Conservation (phyloP, 192 early-diverging fungal species). For the Glomus cerebriforme region DNA sequence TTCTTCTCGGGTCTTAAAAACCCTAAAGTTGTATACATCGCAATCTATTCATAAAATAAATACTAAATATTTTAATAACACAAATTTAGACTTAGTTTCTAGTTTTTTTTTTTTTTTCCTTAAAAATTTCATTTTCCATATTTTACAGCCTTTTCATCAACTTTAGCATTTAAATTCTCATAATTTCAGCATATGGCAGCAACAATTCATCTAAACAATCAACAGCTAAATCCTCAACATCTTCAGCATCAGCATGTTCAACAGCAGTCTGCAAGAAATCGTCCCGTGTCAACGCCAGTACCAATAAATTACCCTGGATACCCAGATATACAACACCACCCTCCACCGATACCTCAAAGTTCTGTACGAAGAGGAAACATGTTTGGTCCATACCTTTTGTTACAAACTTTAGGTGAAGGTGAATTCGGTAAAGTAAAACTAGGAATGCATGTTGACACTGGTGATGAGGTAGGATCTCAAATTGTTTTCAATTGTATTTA, state of each 20-base stretch:
- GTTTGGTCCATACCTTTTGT: slow-evolving; percentile 90
- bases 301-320: slow-evolving; percentile 26
- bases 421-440: slow-evolving; percentile 99
- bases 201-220: slow-evolving; percentile 16
- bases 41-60: neutral
- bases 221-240: neutral
- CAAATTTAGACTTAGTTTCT: neutral
- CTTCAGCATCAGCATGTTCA: slow-evolving; percentile 18
- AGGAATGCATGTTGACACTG: slow-evolving; percentile 77
- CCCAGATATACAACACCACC: slow-evolving; percentile 10
- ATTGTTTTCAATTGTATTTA: no score
- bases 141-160: neutral
- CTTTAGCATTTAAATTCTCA: neutral
- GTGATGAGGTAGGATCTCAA: slow-evolving; percentile 59
- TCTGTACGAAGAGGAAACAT: slow-evolving; percentile 58
- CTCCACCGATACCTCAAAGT: slow-evolving; percentile 14
- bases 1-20: neutral
- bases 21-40: slow-evolving; percentile 6
- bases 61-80: neutral
- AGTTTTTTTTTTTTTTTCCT: neutral
- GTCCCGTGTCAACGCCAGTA: slow-evolving; percentile 25
- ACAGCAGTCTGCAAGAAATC: slow-evolving; percentile 23
- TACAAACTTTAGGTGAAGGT: slow-evolving; percentile 96
- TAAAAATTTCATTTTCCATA: neutral
- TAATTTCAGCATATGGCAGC: slow-evolving; percentile 8